Evolutionary conservation across 75 land plant species (phyloP).

Genomic region (Picea sitchensis): DNA sequence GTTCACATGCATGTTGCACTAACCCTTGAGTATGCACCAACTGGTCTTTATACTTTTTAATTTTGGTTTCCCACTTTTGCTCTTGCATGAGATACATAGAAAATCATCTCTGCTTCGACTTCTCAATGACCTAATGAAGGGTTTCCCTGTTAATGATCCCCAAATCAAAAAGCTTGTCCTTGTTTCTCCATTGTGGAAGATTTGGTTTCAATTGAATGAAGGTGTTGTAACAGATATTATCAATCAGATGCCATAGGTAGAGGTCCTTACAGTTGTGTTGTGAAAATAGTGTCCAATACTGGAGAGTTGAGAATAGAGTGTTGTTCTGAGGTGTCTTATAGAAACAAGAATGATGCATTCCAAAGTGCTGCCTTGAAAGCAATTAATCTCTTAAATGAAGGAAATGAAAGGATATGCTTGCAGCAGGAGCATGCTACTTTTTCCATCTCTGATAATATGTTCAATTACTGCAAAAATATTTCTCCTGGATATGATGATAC

Average conservation of each 20-base stretch:
- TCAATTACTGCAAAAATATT: background rate
- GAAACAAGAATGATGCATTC: slow-evolving; percentile 74
- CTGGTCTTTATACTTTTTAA: too few relatives aligned
- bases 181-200: too few relatives aligned
- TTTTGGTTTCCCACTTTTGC: too few relatives aligned
- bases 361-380: slow-evolving; percentile 72
- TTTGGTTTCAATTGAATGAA: background rate
- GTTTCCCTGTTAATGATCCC: too few relatives aligned
- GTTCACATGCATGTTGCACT: too few relatives aligned
- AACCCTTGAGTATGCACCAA: too few relatives aligned
- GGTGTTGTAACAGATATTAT: background rate
- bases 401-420: background rate
- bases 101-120: too few relatives aligned
- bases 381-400: slow-evolving; percentile 16
- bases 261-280: slow-evolving; percentile 42
- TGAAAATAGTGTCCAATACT: slow-evolving; percentile 44
- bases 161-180: too few relatives aligned
- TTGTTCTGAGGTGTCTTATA: slow-evolving; percentile 40
- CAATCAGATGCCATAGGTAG: background rate
- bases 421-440: background rate
- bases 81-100: too few relatives aligned
- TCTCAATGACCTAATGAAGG: too few relatives aligned
- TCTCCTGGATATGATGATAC: background rate
- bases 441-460: background rate
- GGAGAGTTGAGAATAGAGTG: slow-evolving; percentile 33